Evolutionary conservation across 352 stramenopile genomes (phyloP).

Genomic region (Paralagenidium karlingii): DNA sequence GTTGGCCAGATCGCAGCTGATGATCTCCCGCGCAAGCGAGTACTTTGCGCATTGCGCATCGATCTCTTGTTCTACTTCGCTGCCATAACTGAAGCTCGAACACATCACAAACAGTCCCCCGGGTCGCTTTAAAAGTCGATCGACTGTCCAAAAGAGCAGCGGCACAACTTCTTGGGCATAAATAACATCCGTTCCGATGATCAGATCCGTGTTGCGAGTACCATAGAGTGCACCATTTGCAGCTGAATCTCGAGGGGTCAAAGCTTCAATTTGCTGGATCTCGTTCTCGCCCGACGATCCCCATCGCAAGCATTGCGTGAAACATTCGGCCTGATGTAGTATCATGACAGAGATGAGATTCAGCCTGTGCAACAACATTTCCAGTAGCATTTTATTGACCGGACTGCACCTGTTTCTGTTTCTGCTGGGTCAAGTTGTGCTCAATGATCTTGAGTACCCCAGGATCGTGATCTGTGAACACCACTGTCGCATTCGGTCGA

Average conservation of each 20-base stretch:
- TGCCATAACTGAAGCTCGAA: conserved; percentile 59
- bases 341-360: too few species aligned
- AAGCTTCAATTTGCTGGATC: conserved; percentile 24
- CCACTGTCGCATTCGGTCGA: conserved; percentile 33
- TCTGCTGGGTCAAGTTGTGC: conserved; percentile 45
- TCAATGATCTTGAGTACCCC: conserved; percentile 74
- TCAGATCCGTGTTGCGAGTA: conserved; percentile 17
- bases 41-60: conserved; percentile 35
- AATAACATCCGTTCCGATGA: conserved; percentile 70
- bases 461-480: conserved; percentile 73
- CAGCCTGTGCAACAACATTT: too few species aligned
- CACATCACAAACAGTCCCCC: conserved; percentile 47
- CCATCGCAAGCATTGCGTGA: conserved; percentile 54
- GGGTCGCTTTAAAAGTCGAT: conserved; percentile 23
- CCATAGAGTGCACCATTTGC: too few species aligned
- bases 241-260: too few species aligned
- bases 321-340: conserved; percentile 29
- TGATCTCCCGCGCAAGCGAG: conserved; percentile 27
- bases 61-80: conserved; percentile 58
- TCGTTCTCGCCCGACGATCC: conserved; percentile 40
- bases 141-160: conserved; percentile 66
- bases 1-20: conserved; percentile 22
- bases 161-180: conserved; percentile 54
- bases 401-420: too few species aligned
- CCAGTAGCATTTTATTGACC: too few species aligned